These are phyloP conservation scores for Podospora pseudopauciseta DNA, from an alignment of 495 filamentous ascomycete genomes.

Conservation along the genomic window DNA sequence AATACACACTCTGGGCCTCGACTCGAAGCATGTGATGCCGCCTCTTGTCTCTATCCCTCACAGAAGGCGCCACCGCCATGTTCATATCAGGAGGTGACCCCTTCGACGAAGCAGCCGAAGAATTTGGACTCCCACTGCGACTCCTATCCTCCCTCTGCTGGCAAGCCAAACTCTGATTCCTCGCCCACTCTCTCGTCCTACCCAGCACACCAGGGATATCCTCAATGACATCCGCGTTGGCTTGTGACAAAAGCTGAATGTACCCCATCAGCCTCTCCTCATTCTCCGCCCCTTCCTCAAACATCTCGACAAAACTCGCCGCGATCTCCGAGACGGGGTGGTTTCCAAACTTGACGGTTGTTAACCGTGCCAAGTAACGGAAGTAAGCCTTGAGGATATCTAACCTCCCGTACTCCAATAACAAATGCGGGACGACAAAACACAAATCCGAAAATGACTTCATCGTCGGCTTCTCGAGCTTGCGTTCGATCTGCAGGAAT, in stretches of 20 bases:
- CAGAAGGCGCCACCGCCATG: not conserved
- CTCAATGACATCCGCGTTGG: slow-evolving; percentile 28
- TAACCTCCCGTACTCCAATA: slow-evolving; percentile 21
- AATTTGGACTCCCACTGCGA: not conserved
- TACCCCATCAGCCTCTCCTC: slow-evolving; percentile 29
- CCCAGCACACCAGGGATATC: slow-evolving; percentile 16
- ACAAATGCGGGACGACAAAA: slow-evolving; percentile 29
- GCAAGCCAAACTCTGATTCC: slow-evolving; percentile 28
- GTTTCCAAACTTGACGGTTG: slow-evolving; percentile 23
- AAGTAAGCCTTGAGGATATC: slow-evolving; percentile 30
- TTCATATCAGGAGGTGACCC: not conserved
- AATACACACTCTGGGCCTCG: slow-evolving; percentile 28
- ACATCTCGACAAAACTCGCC: slow-evolving; percentile 21
- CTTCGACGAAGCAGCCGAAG: not conserved
- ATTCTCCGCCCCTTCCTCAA: slow-evolving; percentile 6
- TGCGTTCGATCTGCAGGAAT: slow-evolving; percentile 30
- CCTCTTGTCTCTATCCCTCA: slow-evolving; percentile 9
- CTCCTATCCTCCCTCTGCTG: slow-evolving; percentile 7
- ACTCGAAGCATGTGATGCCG: slow-evolving; percentile 29
- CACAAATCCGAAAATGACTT: slow-evolving; percentile 33
- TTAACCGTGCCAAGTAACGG: slow-evolving; percentile 21
- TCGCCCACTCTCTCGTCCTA: slow-evolving; percentile 26
- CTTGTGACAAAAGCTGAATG: slow-evolving; percentile 25
- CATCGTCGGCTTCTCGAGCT: slow-evolving; percentile 23
- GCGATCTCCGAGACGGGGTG: slow-evolving; percentile 27